Percentiles rank a stretch among this genome's conserved stretches.
Evolutionary conservation across 1,139 yeast species (phyloP).

Genomic region (Blastobotrys malaysiensis): DNA sequence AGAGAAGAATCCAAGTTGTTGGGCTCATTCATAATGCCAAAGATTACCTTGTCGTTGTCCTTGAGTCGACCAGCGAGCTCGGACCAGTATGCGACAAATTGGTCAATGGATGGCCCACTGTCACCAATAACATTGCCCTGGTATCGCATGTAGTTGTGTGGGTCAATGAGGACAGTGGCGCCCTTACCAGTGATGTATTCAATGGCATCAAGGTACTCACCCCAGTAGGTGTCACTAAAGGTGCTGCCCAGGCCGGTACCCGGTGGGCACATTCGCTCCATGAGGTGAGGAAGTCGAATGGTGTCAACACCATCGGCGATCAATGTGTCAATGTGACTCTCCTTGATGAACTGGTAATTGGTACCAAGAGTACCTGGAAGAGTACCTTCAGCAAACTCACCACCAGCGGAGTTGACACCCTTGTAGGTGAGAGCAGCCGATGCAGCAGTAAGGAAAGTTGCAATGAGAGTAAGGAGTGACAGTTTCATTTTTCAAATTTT

Average conservation of each 20-base stretch:
- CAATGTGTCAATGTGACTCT: background rate
- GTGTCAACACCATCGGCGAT: background rate
- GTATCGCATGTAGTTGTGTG: constrained; percentile 10
- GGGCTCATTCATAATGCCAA: constrained; percentile 8
- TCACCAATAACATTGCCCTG: constrained; percentile 2
- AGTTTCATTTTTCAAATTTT: background rate
- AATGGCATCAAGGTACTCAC: constrained; percentile 1
- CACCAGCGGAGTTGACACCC: constrained; percentile 1
- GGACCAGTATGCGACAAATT: background rate
- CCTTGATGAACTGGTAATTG: background rate
- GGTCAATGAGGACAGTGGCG: constrained; percentile 6
- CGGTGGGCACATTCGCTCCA: constrained; percentile 1
- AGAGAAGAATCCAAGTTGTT: constrained; percentile 5
- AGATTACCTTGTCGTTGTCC: constrained; percentile 5
- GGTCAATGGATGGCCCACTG: background rate
- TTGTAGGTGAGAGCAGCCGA: background rate
- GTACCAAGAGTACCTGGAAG: background rate
- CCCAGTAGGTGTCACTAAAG: constrained; percentile 5
- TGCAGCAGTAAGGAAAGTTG: background rate
- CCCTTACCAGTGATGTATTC: constrained; percentile 2
- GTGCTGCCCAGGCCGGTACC: background rate
- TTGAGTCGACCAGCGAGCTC: background rate
- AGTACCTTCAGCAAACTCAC: background rate
- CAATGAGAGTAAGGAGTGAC: background rate
- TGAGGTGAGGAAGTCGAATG: background rate